Conservation (phyloP, 129 eudicot genomes). For the Helichrysum umbraculigerum region DNA sequence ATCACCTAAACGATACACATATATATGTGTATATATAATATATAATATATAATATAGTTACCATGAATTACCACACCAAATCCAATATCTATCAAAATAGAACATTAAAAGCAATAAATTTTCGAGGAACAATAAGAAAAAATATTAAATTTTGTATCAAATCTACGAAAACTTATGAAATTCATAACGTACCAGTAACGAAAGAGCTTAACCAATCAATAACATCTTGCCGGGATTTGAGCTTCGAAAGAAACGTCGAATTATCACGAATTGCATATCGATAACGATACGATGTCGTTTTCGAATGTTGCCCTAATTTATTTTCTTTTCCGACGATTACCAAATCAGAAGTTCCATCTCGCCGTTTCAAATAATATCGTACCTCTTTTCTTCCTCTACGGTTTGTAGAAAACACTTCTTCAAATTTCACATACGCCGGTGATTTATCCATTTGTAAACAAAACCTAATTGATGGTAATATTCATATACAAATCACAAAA, state of each 20-base stretch:
- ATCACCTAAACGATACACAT: background rate
- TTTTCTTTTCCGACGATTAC: conserved; percentile 79
- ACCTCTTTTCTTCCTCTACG: conserved; percentile 58
- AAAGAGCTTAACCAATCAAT: conserved; percentile 57
- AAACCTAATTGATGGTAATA: background rate
- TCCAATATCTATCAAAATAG: background rate
- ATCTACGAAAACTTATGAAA: background rate
- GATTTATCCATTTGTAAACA: conserved; percentile 25
- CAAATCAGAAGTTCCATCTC: conserved; percentile 59
- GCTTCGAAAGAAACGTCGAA: conserved; percentile 32
- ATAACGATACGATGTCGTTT: conserved; percentile 27
- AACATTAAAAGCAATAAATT: background rate
- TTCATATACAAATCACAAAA: conserved; percentile 8
- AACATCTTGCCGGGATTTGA: conserved; percentile 63
- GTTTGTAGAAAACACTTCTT: conserved; percentile 52
- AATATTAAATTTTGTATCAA: too few relatives aligned
- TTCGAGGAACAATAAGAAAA: background rate
- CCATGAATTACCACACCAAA: conserved; percentile 1
- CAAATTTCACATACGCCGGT: conserved; percentile 40
- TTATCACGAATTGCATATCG: conserved; percentile 31
- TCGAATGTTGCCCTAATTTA: conserved; percentile 34
- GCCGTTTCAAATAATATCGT: conserved; percentile 49
- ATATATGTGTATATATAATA: background rate
- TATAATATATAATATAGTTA: too few relatives aligned
- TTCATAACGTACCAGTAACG: conserved; percentile 47